Percentiles rank a stretch among this genome's conserved stretches.
phyloP scores from a whole-genome alignment of 2,329 filamentous ascomycete species.

The Hypoxylon sp. region DNA sequence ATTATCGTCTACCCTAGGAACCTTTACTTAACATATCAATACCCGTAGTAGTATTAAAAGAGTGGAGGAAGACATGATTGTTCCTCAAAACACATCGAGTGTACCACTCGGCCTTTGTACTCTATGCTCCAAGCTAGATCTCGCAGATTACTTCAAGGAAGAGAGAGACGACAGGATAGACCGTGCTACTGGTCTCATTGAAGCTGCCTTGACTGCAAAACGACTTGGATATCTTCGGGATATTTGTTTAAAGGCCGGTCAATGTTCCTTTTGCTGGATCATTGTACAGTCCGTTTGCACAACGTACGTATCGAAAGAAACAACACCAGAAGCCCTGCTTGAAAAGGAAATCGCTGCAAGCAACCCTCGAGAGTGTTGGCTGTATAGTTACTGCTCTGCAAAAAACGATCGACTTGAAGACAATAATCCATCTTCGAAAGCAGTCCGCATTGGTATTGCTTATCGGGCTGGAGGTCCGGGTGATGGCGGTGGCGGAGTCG shows the following conservation, averaged over 20 bases:
- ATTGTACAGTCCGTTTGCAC: constrained; percentile 24
- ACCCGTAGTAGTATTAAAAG: too few relatives aligned
- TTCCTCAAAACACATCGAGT: background rate
- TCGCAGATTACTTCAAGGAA: constrained; percentile 17
- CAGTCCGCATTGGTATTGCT: constrained; percentile 13
- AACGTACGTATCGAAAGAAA: constrained; percentile 4
- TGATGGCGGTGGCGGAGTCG: background rate
- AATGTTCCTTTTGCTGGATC: constrained; percentile 23
- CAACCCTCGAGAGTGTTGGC: constrained; percentile 8
- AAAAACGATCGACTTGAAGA: constrained; percentile 14
- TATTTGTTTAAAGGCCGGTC: constrained; percentile 17
- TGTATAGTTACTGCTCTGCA: constrained; percentile 19
- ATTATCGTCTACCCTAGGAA: too few relatives aligned
- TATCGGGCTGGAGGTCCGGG: constrained; percentile 6
- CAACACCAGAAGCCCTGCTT: constrained; percentile 8
- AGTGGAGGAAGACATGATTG: background rate
- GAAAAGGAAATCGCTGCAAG: background rate
- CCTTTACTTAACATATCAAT: too few relatives aligned
- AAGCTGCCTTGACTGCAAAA: constrained; percentile 9
- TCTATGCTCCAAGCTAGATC: constrained; percentile 10
- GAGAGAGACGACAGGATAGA: constrained; percentile 18
- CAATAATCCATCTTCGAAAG: background rate
- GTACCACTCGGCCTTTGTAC: background rate
- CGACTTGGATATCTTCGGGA: constrained; percentile 24
- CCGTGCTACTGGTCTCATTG: background rate